Conservation (phyloP, 2,329 filamentous ascomycete species). For the Fragosphaeria purpurea region DNA sequence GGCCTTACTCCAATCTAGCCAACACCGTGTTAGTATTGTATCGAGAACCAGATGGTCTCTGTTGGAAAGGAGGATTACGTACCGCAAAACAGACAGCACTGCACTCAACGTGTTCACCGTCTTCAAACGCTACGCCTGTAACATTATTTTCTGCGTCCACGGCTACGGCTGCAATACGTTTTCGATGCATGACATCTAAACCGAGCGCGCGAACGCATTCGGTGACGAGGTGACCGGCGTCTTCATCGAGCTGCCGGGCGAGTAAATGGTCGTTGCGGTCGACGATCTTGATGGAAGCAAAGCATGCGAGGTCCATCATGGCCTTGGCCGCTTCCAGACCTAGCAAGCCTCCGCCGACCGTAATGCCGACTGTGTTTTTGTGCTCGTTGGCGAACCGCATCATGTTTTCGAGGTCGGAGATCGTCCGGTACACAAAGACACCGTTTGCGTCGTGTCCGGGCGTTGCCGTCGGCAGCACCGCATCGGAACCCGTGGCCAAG, state of each 20-base stretch:
- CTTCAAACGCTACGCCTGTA: slow-evolving; percentile 66
- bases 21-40: background rate
- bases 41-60: no score
- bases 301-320: slow-evolving; percentile 76
- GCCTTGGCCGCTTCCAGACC: slow-evolving; percentile 86
- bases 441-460: slow-evolving; percentile 71
- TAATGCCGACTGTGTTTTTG: slow-evolving; percentile 56
- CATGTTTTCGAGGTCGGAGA: slow-evolving; percentile 67
- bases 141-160: slow-evolving; percentile 45
- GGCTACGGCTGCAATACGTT: slow-evolving; percentile 28
- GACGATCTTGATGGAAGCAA: slow-evolving; percentile 63
- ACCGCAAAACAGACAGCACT: slow-evolving; percentile 73
- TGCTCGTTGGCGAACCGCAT: slow-evolving; percentile 61
- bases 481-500: slow-evolving; percentile 78
- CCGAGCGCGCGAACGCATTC: slow-evolving; percentile 72
- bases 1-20: slow-evolving; percentile 63
- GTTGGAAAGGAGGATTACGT: background rate
- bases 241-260: slow-evolving; percentile 69
- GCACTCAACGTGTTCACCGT: slow-evolving; percentile 67
- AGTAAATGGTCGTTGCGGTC: slow-evolving; percentile 78
- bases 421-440: slow-evolving; percentile 82
- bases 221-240: slow-evolving; percentile 72
- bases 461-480: slow-evolving; percentile 59
- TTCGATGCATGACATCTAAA: slow-evolving; percentile 69
- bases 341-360: slow-evolving; percentile 75